These are phyloP conservation scores for Oldenlandia corymbosa DNA, from an alignment of 257 asterid species.

Conservation along the genomic window DNA sequence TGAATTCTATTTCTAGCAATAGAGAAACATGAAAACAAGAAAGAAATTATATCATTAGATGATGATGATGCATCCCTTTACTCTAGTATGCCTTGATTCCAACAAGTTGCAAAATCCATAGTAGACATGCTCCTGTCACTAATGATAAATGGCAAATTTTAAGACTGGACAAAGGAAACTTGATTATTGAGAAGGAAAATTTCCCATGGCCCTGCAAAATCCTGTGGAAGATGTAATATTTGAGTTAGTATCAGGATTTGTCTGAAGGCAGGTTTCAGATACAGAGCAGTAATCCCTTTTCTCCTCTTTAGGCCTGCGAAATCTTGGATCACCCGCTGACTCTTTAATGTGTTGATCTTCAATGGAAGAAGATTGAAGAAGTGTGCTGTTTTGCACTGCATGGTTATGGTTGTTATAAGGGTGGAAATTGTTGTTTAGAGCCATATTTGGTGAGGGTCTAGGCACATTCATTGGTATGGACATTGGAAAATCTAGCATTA, in stretches of 20 bases:
- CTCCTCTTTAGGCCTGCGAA: constrained; percentile 48
- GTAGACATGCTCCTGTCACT: no score
- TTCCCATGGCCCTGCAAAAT: constrained; percentile 12
- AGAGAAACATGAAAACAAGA: not conserved
- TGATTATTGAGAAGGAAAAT: constrained; percentile 18
- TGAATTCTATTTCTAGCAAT: constrained; percentile 1
- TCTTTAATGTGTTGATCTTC: constrained; percentile 28
- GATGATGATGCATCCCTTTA: not conserved
- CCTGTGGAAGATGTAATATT: constrained; percentile 31
- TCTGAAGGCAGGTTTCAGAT: constrained; percentile 26
- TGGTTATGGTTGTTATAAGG: constrained; percentile 21
- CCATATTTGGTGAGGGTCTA: constrained; percentile 17
- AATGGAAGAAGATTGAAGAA: constrained; percentile 13
- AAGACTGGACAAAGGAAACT: not conserved
- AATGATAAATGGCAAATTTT: constrained; percentile 3
- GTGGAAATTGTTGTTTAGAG: constrained; percentile 22
- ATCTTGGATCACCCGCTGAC: constrained; percentile 20
- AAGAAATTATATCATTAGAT: not conserved
- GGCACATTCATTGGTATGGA: constrained; percentile 25
- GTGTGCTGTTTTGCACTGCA: constrained; percentile 9
- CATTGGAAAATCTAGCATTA: constrained; percentile 28
- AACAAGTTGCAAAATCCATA: no score
- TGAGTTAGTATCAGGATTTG: constrained; percentile 24
- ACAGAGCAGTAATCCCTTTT: constrained; percentile 30
- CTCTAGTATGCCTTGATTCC: not conserved